Evolutionary conservation across 108 stramenopile genomes (phyloP), one percentile per base, ranked within the genome.

Genomic region (Skeletonema marinoi): DNA sequence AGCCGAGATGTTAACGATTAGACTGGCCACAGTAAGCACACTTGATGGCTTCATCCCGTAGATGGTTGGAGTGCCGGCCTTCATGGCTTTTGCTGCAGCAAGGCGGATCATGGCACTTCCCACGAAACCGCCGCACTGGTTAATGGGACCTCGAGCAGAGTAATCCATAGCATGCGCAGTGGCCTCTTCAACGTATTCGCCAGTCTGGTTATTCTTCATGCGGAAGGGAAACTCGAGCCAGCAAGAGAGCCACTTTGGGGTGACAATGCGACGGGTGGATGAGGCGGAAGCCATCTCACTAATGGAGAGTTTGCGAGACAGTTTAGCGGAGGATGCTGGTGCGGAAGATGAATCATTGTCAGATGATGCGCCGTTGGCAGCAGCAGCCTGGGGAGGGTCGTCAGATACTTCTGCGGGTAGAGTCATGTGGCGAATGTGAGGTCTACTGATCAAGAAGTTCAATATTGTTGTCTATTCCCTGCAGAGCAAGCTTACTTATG

Each of bases 91-190:
- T 9, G 3, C 51, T 5, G 2, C 21, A 6, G 83, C 83, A 19
- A 80, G 17, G 32, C 62, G 68, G 14, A 84, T 30, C 19, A 84
- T 77, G 61, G 79, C 78, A 30, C 62, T 50, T 1, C 83, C 83
- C 51, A 84, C 59, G 60, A 84, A 84, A 29, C 63, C 68, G 1
- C 79, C 83, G 19, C 75, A 69, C 42, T 81, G 79, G 69, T 80
- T 80, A 59, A 84, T 77, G 68, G 83, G 74, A 42, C 83, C 83
- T 11, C 83, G 83, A 9, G 78, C 68, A 14, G 65, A 64, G 54
- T 61, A 62, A 71, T 84, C 83, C 83, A 84, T 84, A 46, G 75
- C 68, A 17, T 81, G 80, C 12, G 30, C 83, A 33, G 83, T 84
- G 44, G 83, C 83, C 65, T 84, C 83, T 56, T 84, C 79, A 70